A percentile compares a stretch with the other conserved stretches of the same genome.
Conservation (phyloP, 371 early-diverging fungal species). For the Saksenaea vasiformis region DNA sequence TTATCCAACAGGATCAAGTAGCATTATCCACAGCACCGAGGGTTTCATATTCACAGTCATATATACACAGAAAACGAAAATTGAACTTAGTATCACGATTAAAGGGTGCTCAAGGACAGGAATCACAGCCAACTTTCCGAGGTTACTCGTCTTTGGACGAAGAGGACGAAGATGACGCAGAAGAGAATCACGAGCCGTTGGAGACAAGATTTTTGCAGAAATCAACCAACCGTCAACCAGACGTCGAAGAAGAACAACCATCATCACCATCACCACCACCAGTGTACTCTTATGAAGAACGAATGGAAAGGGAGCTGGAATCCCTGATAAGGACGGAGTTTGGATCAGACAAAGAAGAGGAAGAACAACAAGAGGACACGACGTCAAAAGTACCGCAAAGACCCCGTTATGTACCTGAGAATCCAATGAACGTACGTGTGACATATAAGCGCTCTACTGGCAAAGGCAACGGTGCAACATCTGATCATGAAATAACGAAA, state of each 20-base stretch:
- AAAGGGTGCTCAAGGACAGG: conserved; percentile 5
- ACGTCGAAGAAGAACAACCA: neutral
- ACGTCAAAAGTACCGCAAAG: neutral
- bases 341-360: neutral
- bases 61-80: conserved; percentile 1
- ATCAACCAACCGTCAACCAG: neutral
- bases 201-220: neutral
- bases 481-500: neutral
- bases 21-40: neutral
- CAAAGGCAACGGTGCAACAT: neutral
- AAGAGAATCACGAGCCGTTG: neutral
- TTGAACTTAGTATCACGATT: conserved; percentile 5
- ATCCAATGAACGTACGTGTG: neutral
- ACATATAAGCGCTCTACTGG: neutral
- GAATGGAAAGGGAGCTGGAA: conserved; percentile 6
- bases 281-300: neutral
- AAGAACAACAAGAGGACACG: neutral
- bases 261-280: neutral
- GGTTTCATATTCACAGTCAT: neutral
- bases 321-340: conserved; percentile 6
- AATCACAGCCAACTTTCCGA: neutral
- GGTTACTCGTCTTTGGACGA: neutral
- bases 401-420: neutral
- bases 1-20: neutral
- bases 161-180: neutral